Evolutionary conservation across 1,284 basidiomycete species (phyloP), one percentile per base, ranked within the genome.

Genomic region (Puccinia novopanici): DNA sequence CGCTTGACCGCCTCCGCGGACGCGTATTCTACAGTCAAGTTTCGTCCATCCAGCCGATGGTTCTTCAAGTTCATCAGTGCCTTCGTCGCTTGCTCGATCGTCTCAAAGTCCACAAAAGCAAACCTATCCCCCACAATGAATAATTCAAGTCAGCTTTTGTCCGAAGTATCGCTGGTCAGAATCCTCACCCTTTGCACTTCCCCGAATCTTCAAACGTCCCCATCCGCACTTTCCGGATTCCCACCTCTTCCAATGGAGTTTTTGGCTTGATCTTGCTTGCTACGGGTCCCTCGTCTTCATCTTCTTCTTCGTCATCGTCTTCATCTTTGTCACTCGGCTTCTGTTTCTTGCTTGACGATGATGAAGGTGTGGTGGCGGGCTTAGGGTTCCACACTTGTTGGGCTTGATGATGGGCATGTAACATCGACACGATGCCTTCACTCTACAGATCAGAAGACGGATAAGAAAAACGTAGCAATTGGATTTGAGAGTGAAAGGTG

Each of bases 151-250:
- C 37, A 34, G 42, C 27, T 45, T 63, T 30, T n/a, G 15, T 24
- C n/a, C 57, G 27, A 30, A n/a, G 30, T 37, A n/a, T 15, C 15
- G 42, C 42, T 45, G 8, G 42, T 45, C 15, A 45, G 42, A 45
- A 45, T 45, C 42, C 89, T 82, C 85, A 97, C 93, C 96, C 96
- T 89, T 98, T 99, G 87, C 96, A 98, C 82, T 91, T 88, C 8
- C 94, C 94, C 76, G 90, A 92, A 86, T 98, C 96, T 85, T 98
- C 94, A 83, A 99, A 99, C 22, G 94, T 95, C 1, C 94, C 95
- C 89, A 99, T 89, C 4, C 96, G 90, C 40, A 98, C 88, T 85
- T 95, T 95, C 82, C 93, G 90, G 86, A 98, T 91, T 86, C 94
- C 95, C 2, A 70, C 22, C 19, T 48, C 73, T n/a, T n/a, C n/a